Percentiles rank a stretch among this genome's conserved stretches.
Conservation (phyloP, 2,329 filamentous ascomycete species). For the Paracoccidioides brasiliensis region DNA sequence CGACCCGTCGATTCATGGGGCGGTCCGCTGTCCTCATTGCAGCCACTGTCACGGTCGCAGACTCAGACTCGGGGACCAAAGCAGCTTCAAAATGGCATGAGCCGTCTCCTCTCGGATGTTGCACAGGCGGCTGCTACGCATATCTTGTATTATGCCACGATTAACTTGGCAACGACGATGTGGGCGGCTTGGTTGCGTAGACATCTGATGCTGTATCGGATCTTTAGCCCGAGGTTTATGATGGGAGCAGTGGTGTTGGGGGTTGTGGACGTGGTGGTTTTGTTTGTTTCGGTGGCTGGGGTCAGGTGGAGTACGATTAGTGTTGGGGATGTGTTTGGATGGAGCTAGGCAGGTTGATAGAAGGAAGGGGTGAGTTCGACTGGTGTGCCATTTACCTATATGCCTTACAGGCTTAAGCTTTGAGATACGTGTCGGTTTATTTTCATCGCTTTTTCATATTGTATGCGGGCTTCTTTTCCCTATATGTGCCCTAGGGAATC, state of each 20-base stretch:
- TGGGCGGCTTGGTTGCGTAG: conserved; percentile 80
- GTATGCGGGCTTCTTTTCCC: too few relatives aligned
- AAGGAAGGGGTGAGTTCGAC: neutral
- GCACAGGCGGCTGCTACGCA: conserved; percentile 62
- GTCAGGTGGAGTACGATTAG: conserved; percentile 64
- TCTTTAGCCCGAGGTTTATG: conserved; percentile 88
- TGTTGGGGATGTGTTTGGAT: conserved; percentile 81
- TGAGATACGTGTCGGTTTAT: too few relatives aligned
- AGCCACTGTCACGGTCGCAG: neutral
- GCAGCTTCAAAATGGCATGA: conserved; percentile 15
- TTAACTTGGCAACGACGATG: conserved; percentile 73
- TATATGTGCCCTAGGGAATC: too few relatives aligned
- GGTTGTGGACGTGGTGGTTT: conserved; percentile 61
- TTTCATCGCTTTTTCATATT: too few relatives aligned
- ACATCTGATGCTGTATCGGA: conserved; percentile 91
- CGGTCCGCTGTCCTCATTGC: conserved; percentile 3
- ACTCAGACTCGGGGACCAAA: neutral
- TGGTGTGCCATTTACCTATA: too few relatives aligned
- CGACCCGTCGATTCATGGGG: conserved; percentile 53
- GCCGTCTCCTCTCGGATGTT: conserved; percentile 50
- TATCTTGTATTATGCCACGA: conserved; percentile 66
- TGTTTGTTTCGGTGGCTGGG: conserved; percentile 59
- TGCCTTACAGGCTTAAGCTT: too few relatives aligned
- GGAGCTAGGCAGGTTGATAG: conserved; percentile 30
- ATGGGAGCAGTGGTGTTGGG: conserved; percentile 58